Percentiles rank a stretch among this genome's conserved stretches.
Evolutionary conservation across 768 basidiomycete species (phyloP).

Genomic region (Mycena olivaceomarginata): DNA sequence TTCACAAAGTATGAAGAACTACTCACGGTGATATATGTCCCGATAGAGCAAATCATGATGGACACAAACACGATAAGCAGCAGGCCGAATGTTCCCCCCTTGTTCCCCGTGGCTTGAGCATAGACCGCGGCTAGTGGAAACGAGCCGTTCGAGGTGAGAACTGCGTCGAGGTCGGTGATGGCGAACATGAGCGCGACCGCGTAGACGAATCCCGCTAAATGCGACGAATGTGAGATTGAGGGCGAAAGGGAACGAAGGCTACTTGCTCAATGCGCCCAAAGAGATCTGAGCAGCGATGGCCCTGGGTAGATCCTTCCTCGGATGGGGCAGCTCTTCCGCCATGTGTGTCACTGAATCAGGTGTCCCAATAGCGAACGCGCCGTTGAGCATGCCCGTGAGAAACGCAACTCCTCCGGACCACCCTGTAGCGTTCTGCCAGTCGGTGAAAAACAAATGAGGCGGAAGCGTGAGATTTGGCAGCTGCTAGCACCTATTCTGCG

Average conservation of each 20-base stretch:
- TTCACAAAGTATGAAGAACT: neutral
- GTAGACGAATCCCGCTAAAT: constrained; percentile 34
- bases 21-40: constrained; percentile 38
- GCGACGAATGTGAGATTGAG: constrained; percentile 4
- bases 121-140: constrained; percentile 42
- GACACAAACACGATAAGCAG: constrained; percentile 38
- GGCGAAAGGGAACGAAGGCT: neutral
- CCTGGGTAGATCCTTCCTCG: constrained; percentile 26
- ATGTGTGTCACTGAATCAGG: constrained; percentile 43
- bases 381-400: constrained; percentile 44
- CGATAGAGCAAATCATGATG: constrained; percentile 30
- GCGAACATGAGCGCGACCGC: neutral
- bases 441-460: constrained; percentile 39
- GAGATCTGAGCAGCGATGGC: constrained; percentile 40
- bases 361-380: constrained; percentile 43
- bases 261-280: constrained; percentile 36
- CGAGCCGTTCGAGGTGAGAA: constrained; percentile 38
- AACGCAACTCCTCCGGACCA: constrained; percentile 43
- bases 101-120: constrained; percentile 40
- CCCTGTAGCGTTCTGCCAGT: constrained; percentile 41
- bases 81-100: constrained; percentile 36
- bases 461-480: constrained; percentile 39
- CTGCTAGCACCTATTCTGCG: constrained; percentile 34
- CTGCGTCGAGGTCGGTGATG: constrained; percentile 42
- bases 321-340: constrained; percentile 35